A percentile compares a stretch with the other conserved stretches of the same genome.
Evolutionary conservation across 495 filamentous ascomycete genomes (phyloP).

Genomic region (Elaphomyces granulatus): DNA sequence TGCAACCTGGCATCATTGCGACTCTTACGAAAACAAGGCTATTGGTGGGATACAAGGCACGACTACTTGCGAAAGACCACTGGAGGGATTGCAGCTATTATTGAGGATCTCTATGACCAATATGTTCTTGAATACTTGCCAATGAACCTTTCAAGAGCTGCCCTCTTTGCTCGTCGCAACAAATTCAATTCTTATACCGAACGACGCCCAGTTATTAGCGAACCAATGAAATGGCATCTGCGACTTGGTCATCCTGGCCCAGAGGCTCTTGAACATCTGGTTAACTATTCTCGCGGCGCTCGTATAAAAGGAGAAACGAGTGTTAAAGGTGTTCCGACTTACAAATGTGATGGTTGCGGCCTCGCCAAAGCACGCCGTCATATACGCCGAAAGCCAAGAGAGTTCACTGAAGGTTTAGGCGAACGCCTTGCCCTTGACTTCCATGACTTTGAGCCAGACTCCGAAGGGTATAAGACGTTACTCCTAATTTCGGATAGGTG

Average conservation of each 20-base stretch:
- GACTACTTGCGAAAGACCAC: not conserved
- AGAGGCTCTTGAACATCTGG: slow-evolving; percentile 1
- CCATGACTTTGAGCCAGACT: slow-evolving; percentile 1
- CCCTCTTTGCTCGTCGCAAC: not conserved
- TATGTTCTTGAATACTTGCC: slow-evolving; percentile 1
- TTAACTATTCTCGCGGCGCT: not conserved
- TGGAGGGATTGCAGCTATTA: not conserved
- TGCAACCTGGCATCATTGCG: not conserved
- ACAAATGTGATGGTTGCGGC: not conserved
- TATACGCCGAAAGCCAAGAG: slow-evolving; percentile 1
- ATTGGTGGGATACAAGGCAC: not conserved
- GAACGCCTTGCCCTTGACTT: not conserved
- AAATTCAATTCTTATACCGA: slow-evolving; percentile 2
- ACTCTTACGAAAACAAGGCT: not conserved
- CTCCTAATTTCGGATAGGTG: slow-evolving; percentile 1
- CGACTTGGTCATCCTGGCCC: slow-evolving; percentile 1
- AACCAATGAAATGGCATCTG: not conserved
- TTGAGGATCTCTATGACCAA: not conserved
- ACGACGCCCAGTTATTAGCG: not conserved
- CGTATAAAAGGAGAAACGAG: not conserved
- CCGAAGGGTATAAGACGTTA: slow-evolving; percentile 1
- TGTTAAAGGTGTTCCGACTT: not conserved
- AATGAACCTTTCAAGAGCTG: slow-evolving; percentile 1
- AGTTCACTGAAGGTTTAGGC: not conserved
- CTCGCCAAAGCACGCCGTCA: not conserved